Evolutionary conservation across 2,329 filamentous ascomycete genomes (phyloP).

Genomic region (Xylaria sp.): DNA sequence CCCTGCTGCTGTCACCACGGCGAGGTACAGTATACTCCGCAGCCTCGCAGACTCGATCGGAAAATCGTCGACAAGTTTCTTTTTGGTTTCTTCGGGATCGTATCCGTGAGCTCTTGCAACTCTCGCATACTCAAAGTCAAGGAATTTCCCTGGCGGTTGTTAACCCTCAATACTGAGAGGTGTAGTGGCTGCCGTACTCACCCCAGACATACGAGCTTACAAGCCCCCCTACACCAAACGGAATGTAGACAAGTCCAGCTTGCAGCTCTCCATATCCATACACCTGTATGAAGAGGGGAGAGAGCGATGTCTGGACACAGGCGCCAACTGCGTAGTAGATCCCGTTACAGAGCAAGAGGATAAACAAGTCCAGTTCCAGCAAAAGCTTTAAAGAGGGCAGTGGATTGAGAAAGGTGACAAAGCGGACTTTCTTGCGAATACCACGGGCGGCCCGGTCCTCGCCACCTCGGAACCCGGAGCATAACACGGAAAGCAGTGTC

Average conservation of each 20-base stretch:
- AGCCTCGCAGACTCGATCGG: constrained; percentile 27
- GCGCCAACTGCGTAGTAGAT: constrained; percentile 35
- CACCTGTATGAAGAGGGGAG: constrained; percentile 30
- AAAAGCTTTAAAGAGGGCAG: constrained; percentile 24
- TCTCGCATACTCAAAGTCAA: constrained; percentile 22
- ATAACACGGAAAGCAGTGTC: constrained; percentile 6
- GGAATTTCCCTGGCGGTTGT: constrained; percentile 7
- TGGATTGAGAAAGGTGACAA: constrained; percentile 20
- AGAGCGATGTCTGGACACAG: constrained; percentile 32
- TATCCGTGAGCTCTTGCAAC: constrained; percentile 2
- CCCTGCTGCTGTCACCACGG: background rate
- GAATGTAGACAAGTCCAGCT: constrained; percentile 31
- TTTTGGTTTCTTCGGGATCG: background rate
- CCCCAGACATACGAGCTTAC: constrained; percentile 30
- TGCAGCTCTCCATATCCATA: constrained; percentile 31
- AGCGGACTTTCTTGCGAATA: background rate
- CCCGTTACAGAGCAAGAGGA: constrained; percentile 30
- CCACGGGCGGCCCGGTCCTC: background rate
- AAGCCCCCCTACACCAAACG: constrained; percentile 28
- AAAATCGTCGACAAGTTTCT: constrained; percentile 3
- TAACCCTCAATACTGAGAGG: background rate
- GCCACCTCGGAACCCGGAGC: background rate
- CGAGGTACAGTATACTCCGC: constrained; percentile 16
- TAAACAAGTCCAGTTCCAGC: constrained; percentile 14
- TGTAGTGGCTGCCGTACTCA: background rate